Evolutionary conservation across 2,329 filamentous ascomycete species (phyloP).

Genomic region (Myotisia sp.): DNA sequence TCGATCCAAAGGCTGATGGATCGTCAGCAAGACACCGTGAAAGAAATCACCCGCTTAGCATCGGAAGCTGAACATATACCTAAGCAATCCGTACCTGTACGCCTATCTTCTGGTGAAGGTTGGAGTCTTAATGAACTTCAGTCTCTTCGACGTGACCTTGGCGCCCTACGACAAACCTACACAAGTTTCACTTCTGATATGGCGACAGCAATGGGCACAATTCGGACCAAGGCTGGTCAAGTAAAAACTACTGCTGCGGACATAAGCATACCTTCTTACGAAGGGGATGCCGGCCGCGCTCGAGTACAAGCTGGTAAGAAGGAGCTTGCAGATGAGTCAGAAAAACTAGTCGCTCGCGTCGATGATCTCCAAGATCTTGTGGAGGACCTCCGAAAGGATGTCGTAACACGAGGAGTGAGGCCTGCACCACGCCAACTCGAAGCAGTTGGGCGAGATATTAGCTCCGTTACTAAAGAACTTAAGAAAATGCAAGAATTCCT

Average conservation of each 20-base stretch:
- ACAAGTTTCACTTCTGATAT: constrained; percentile 81
- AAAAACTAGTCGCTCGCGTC: constrained; percentile 77
- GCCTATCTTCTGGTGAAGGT: constrained; percentile 25
- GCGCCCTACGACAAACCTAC: constrained; percentile 84
- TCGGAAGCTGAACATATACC: constrained; percentile 17
- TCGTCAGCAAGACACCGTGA: constrained; percentile 74
- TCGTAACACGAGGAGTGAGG: constrained; percentile 81
- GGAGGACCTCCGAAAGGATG: constrained; percentile 93
- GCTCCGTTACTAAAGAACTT: constrained; percentile 64
- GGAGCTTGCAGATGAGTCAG: constrained; percentile 70
- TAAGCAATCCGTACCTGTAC: neutral
- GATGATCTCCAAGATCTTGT: constrained; percentile 96
- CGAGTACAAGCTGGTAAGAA: constrained; percentile 84
- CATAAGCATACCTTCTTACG: constrained; percentile 54
- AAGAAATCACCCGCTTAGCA: constrained; percentile 61
- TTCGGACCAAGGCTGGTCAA: constrained; percentile 65
- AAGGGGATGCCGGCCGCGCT: constrained; percentile 64
- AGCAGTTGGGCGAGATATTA: constrained; percentile 75
- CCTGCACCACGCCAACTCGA: constrained; percentile 84
- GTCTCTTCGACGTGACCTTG: constrained; percentile 70
- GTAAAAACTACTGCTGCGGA: constrained; percentile 65
- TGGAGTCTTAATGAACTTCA: constrained; percentile 66
- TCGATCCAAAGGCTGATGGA: constrained; percentile 79
- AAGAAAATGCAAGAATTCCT: constrained; percentile 91
- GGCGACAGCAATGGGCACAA: constrained; percentile 67